A percentile compares a stretch with the other conserved stretches of the same genome.
Conservation (phyloP, 352 stramenopile species). For the Pythium chondricola region DNA sequence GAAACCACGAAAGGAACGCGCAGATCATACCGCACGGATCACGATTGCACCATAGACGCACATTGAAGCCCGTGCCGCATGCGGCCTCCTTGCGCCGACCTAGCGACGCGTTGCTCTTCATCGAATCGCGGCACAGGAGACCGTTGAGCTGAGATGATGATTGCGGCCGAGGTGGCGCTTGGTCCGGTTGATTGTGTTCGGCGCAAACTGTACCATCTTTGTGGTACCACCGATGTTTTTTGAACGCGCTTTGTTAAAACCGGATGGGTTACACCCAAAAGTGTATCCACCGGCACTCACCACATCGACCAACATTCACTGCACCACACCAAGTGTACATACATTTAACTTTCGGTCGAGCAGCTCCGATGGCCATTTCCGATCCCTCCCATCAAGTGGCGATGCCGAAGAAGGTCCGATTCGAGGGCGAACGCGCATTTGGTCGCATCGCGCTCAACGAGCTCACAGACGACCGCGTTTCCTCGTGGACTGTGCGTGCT, state of each 20-base stretch:
- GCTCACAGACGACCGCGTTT: constrained; percentile 34
- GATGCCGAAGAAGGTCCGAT: constrained; percentile 17
- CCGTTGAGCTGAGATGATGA: too few species aligned
- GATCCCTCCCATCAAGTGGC: background rate
- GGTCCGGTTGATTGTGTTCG: too few species aligned
- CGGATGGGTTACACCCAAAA: too few species aligned
- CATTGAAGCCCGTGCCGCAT: constrained; percentile 77
- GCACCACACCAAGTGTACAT: background rate
- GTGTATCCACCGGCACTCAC: too few species aligned
- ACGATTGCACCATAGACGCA: constrained; percentile 86
- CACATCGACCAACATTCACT: background rate
- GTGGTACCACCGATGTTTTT: too few species aligned
- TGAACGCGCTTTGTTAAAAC: too few species aligned
- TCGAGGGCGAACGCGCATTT: constrained; percentile 35
- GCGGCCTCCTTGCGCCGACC: constrained; percentile 37
- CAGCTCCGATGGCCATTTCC: background rate
- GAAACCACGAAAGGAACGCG: constrained; percentile 85
- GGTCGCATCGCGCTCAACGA: constrained; percentile 60
- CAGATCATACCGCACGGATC: constrained; percentile 90
- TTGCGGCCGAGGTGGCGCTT: too few species aligned
- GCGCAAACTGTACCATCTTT: too few species aligned
- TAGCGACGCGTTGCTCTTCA: constrained; percentile 7
- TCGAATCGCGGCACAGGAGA: constrained; percentile 4
- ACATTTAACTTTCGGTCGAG: background rate
- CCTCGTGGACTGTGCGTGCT: constrained; percentile 50